Conservation (phyloP, 1,139 yeast genomes). For the Meyerozyma carpophila region DNA sequence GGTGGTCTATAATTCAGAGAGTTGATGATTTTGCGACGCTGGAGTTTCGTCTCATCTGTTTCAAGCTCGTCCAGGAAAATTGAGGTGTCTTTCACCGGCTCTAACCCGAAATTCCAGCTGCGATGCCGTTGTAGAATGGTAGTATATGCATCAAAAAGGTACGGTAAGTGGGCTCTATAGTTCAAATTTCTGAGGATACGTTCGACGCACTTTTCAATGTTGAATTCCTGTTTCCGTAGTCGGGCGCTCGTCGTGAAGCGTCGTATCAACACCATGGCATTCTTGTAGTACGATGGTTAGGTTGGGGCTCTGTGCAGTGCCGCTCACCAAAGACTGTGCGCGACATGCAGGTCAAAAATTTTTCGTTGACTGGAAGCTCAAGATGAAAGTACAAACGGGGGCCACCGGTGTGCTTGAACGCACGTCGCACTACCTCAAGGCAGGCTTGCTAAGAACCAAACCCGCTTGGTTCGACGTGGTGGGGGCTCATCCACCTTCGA, state of each 20-base stretch:
- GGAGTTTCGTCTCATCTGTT: not conserved
- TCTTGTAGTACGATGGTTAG: not conserved
- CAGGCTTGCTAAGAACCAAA: constrained; percentile 59
- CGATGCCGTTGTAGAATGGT: not conserved
- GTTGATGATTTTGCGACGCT: not conserved
- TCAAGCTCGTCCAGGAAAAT: not conserved
- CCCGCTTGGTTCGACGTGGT: constrained; percentile 90
- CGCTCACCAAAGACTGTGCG: not conserved
- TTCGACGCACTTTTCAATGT: constrained; percentile 4
- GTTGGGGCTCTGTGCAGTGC: constrained; percentile 1
- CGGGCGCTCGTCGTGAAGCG: constrained; percentile 3
- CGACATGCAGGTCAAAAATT: constrained; percentile 1
- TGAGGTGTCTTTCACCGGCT: not conserved
- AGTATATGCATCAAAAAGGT: not conserved
- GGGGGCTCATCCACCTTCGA: constrained; percentile 72
- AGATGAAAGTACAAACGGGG: constrained; percentile 62
- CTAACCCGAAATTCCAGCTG: not conserved
- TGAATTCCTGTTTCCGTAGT: constrained; percentile 6
- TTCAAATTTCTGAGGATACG: not conserved
- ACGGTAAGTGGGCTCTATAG: not conserved
- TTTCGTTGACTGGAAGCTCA: constrained; percentile 3
- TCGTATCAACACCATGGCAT: not conserved
- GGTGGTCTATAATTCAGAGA: constrained; percentile 5
- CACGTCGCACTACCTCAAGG: constrained; percentile 63
- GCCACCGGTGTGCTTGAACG: constrained; percentile 73